A percentile compares a stretch with the other conserved stretches of the same genome.
phyloP scores from a whole-genome alignment of 108 stramenopile genomes.

The Seminavis robusta region DNA sequence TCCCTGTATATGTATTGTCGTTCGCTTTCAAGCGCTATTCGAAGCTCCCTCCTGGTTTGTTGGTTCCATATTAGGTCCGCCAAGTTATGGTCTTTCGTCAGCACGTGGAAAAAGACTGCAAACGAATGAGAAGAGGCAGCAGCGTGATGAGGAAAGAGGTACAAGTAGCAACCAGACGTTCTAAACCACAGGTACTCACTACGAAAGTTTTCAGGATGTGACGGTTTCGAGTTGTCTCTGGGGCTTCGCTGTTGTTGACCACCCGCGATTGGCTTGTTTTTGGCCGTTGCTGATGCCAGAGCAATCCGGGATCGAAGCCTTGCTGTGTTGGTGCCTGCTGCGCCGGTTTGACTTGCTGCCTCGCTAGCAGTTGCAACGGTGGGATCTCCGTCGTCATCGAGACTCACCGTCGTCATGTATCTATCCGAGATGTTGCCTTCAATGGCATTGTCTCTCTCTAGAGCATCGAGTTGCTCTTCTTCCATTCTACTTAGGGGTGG shows the following conservation, averaged over 20 bases:
- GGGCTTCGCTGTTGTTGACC: conserved; percentile 12
- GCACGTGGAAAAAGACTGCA: conserved; percentile 59
- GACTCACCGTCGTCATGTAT: conserved; percentile 8
- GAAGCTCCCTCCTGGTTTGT: conserved; percentile 70
- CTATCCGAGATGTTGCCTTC: conserved; percentile 32
- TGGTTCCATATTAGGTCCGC: conserved; percentile 86
- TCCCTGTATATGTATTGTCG: conserved; percentile 51
- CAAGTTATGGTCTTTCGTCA: conserved; percentile 66
- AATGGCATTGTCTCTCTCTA: conserved; percentile 46
- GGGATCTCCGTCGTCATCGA: not conserved
- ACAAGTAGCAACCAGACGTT: not conserved
- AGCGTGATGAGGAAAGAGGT: not conserved
- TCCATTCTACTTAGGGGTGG: conserved; percentile 59
- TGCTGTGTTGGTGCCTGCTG: conserved; percentile 52
- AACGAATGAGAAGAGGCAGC: conserved; percentile 21
- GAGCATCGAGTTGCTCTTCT: conserved; percentile 64
- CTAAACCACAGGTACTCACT: too few relatives aligned
- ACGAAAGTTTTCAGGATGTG: conserved; percentile 33
- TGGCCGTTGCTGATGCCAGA: conserved; percentile 18
- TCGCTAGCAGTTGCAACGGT: not conserved
- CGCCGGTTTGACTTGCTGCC: conserved; percentile 11
- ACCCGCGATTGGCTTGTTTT: not conserved
- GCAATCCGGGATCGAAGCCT: conserved; percentile 51
- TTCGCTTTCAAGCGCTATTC: conserved; percentile 70
- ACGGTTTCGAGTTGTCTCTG: not conserved